A percentile compares a stretch with the other conserved stretches of the same genome.
Conservation (phyloP, 495 filamentous ascomycete species). For the Penicillium maclennaniae region DNA sequence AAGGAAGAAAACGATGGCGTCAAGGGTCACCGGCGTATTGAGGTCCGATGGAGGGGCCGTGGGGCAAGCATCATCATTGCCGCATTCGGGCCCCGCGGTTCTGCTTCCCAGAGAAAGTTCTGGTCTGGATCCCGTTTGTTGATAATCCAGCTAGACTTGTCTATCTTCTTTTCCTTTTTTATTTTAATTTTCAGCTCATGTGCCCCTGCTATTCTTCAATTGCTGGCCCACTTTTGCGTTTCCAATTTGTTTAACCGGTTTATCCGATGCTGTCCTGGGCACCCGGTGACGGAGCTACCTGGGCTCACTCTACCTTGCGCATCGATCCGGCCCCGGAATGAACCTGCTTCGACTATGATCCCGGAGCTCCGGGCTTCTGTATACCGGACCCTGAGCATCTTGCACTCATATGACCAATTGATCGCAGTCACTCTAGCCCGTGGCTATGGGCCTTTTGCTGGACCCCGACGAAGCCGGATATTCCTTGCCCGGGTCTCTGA, state of each 20-base stretch:
- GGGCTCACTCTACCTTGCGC: not conserved
- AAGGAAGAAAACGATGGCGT: constrained; percentile 25
- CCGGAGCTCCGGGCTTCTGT: no score
- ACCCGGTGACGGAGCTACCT: not conserved
- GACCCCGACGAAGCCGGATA: not conserved
- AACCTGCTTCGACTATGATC: not conserved
- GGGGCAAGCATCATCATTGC: constrained; percentile 34
- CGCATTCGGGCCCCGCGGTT: constrained; percentile 20
- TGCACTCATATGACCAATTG: not conserved
- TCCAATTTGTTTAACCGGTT: not conserved
- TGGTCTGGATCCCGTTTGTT: not conserved
- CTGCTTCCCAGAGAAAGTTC: not conserved
- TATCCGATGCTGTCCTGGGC: not conserved
- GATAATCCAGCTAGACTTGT: not conserved
- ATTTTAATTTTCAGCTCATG: not conserved
- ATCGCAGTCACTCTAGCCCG: not conserved
- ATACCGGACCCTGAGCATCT: not conserved
- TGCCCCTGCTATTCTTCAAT: not conserved
- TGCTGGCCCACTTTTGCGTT: not conserved
- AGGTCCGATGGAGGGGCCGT: constrained; percentile 40
- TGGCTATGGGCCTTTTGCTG: not conserved
- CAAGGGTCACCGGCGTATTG: constrained; percentile 36
- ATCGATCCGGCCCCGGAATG: not conserved
- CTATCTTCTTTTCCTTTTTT: no score
- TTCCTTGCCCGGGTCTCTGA: not conserved